Evolutionary conservation across 2,329 filamentous ascomycete species (phyloP).

Genomic region (Pestalotiopsis sp.): DNA sequence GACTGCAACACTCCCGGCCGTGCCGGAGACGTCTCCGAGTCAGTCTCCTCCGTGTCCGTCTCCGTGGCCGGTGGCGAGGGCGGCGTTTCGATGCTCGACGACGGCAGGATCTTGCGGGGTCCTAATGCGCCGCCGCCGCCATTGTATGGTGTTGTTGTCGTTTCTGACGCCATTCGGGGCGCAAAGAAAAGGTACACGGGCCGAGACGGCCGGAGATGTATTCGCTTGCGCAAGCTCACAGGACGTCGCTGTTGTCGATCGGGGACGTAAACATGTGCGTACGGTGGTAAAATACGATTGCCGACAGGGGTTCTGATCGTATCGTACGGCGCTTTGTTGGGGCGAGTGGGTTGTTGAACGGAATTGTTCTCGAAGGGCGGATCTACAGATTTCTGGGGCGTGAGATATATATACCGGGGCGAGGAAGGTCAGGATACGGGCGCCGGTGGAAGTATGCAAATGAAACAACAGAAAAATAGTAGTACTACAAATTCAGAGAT

Average conservation of each 20-base stretch:
- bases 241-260: background rate
- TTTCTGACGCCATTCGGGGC: background rate
- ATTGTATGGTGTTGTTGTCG: background rate
- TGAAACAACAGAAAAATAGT: background rate
- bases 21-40: constrained; percentile 22
- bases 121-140: constrained; percentile 3
- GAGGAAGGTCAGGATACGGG: background rate
- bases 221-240: background rate
- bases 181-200: background rate
- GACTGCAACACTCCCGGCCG: constrained; percentile 7
- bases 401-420: background rate
- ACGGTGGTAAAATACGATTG: background rate
- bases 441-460: background rate
- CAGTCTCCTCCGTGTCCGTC: constrained; percentile 15
- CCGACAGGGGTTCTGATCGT: background rate
- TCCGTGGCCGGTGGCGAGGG: constrained; percentile 14
- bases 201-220: background rate
- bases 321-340: background rate
- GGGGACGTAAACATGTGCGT: background rate
- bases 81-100: constrained; percentile 10
- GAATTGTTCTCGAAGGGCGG: background rate
- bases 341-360: background rate
- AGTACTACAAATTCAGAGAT: background rate
- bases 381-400: background rate
- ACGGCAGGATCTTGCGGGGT: constrained; percentile 4